These are phyloP conservation scores for Blastocystis sp. DNA, from an alignment of 352 stramenopile genomes.

Conservation along the genomic window DNA sequence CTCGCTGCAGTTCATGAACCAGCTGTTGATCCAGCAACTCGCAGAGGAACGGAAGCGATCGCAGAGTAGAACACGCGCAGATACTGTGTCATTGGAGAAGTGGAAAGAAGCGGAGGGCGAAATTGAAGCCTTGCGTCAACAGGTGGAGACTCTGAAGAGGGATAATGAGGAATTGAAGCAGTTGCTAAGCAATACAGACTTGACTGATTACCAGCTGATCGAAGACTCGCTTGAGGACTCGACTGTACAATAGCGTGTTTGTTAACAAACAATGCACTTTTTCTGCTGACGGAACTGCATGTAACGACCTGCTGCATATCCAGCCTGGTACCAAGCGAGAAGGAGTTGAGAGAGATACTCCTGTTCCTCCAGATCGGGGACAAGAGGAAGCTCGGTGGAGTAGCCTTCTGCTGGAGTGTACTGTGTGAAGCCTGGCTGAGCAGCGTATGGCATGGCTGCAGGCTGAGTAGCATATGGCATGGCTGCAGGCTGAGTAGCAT, in stretches of 20 bases:
- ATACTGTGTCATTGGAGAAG: background rate
- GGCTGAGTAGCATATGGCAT: background rate
- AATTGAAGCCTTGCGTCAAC: background rate
- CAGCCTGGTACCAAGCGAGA: slow-evolving; percentile 40
- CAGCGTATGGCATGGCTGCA: background rate
- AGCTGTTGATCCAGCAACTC: slow-evolving; percentile 23
- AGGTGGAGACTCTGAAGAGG: background rate
- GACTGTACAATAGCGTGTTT: slow-evolving; percentile 15
- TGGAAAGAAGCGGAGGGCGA: background rate
- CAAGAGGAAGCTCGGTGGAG: background rate
- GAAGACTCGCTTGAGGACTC: background rate
- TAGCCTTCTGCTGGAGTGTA: background rate
- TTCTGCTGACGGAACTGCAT: background rate
- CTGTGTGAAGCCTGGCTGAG: background rate
- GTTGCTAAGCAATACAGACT: background rate
- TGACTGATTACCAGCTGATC: slow-evolving; percentile 21
- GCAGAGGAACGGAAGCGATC: background rate
- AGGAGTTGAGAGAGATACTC: slow-evolving; percentile 40
- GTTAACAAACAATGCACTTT: slow-evolving; percentile 3
- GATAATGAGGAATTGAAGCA: slow-evolving; percentile 13
- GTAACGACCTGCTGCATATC: slow-evolving; percentile 44
- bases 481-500: background rate
- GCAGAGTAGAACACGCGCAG: too few species aligned
- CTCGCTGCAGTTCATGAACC: slow-evolving; percentile 23
- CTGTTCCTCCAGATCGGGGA: slow-evolving; percentile 26